Evolutionary conservation across 2,329 filamentous ascomycete species (phyloP).

Genomic region (Tolypocladium cylindrosporum): DNA sequence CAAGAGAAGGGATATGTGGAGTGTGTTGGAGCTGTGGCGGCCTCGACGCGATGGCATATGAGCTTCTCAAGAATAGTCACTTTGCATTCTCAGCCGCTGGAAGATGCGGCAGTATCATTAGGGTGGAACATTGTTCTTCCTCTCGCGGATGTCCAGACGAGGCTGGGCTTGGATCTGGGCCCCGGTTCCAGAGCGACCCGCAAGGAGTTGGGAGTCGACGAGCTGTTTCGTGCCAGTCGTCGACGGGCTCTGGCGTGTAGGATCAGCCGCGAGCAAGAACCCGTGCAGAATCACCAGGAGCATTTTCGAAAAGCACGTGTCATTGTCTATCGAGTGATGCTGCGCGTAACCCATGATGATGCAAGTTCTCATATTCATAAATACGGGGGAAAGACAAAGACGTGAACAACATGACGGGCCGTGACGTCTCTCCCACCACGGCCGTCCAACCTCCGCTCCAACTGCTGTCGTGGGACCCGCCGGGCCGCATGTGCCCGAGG

Average conservation of each 20-base stretch:
- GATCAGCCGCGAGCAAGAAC: not conserved
- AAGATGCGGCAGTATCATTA: not conserved
- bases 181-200: not conserved
- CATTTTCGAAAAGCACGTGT: constrained; percentile 10
- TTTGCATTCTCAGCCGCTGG: not conserved
- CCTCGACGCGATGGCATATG: not conserved
- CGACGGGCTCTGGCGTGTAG: not conserved
- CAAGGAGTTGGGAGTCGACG: not conserved
- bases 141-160: not conserved
- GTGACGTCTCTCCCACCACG: constrained; percentile 56
- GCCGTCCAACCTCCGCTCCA: constrained; percentile 26
- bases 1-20: not conserved
- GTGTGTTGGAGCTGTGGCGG: not conserved
- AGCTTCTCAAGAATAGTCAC: not conserved
- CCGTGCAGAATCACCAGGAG: constrained; percentile 3
- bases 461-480: constrained; percentile 37
- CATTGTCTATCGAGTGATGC: constrained; percentile 14
- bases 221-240: not conserved
- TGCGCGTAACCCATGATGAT: constrained; percentile 9
- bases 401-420: constrained; percentile 21
- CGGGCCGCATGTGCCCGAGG: constrained; percentile 7
- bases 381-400: constrained; percentile 11
- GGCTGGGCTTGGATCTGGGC: not conserved
- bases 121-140: not conserved
- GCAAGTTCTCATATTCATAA: constrained; percentile 15